Conservation (phyloP, 345 rosid genomes). For the Atalantia buxifolia region DNA sequence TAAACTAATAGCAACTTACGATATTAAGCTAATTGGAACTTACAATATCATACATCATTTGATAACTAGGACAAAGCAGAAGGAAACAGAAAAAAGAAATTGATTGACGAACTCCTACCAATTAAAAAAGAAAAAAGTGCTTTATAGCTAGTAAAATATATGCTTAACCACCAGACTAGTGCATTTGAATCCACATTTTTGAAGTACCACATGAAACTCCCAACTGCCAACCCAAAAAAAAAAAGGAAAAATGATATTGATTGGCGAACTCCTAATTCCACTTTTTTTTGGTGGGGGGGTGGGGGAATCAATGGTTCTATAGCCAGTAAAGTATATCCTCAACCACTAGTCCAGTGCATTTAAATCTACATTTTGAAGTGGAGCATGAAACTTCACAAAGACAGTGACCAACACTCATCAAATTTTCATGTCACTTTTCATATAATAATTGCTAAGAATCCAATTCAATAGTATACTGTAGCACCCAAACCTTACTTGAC, state of each 20-base stretch:
- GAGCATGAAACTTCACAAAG: background rate
- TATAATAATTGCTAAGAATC: background rate
- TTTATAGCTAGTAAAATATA: background rate
- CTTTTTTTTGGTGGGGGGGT: background rate
- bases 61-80: background rate
- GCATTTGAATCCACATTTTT: background rate
- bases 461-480: background rate
- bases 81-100: background rate
- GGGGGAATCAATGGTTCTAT: too few relatives aligned
- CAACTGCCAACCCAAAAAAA: too few relatives aligned
- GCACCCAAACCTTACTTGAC: background rate
- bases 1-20: background rate
- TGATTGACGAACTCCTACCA: background rate
- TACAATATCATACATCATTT: background rate
- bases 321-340: background rate
- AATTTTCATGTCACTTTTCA: background rate
- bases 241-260: background rate
- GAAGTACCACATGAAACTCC: too few relatives aligned
- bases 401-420: background rate
- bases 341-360: background rate
- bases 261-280: background rate
- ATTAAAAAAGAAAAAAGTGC: too few relatives aligned
- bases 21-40: background rate
- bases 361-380: background rate
- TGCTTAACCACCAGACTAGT: background rate